Evolutionary conservation across 164 flowering plant species (phyloP).

Genomic region (Protea cynaroides): DNA sequence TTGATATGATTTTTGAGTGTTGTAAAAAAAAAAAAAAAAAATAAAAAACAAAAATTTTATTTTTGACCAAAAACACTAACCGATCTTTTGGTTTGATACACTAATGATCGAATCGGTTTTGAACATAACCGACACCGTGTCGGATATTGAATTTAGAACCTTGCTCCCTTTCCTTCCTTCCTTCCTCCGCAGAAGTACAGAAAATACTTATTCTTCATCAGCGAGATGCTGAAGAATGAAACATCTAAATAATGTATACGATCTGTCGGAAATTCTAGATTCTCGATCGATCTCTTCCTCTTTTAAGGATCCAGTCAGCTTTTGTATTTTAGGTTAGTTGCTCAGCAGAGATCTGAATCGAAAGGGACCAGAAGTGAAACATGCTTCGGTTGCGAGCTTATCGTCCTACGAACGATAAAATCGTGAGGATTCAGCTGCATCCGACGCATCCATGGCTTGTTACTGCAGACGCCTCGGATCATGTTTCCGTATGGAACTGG

Average conservation of each 20-base stretch:
- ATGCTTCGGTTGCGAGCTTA: slow-evolving; percentile 85
- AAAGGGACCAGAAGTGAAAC: background rate
- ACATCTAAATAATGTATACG: background rate
- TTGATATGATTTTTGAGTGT: no score
- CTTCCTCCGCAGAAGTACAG: no score
- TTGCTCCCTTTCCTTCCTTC: no score
- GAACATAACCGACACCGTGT: no score
- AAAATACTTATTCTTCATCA: no score
- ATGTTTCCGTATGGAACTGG: slow-evolving; percentile 98
- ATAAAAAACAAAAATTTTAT: no score
- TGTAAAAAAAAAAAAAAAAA: no score
- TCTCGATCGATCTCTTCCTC: background rate
- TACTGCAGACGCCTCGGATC: slow-evolving; percentile 94
- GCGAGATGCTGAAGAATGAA: no score
- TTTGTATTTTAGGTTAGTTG: background rate
- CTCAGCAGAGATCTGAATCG: background rate
- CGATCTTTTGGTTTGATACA: no score
- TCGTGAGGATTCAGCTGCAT: slow-evolving; percentile 83
- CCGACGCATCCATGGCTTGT: slow-evolving; percentile 99
- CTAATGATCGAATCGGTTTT: no score
- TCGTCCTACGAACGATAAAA: slow-evolving; percentile 78
- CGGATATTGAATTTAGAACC: no score
- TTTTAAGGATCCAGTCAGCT: background rate
- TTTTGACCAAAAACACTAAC: no score
- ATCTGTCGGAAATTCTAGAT: background rate